phyloP scores from a whole-genome alignment of 768 basidiomycete genomes.

The Sporobolomyces phaffii region DNA sequence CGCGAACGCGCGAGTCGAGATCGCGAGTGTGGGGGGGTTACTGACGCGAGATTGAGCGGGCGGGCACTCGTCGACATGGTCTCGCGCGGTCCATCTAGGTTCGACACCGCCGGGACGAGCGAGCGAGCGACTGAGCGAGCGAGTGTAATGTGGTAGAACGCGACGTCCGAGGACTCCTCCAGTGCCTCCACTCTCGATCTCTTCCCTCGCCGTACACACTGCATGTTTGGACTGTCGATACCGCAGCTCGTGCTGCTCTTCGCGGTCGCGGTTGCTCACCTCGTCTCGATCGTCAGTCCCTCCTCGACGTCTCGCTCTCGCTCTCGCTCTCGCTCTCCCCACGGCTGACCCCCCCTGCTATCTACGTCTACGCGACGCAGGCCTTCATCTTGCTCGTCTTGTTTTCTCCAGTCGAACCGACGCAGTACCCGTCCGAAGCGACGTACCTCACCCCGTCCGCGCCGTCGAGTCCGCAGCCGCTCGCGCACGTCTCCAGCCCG shows the following conservation, averaged over 20 bases:
- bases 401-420: constrained; percentile 66
- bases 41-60: constrained; percentile 28
- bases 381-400: constrained; percentile 63
- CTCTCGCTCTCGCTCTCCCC: not conserved
- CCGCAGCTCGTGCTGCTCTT: not conserved
- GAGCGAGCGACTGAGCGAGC: too few relatives aligned
- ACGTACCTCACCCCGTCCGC: constrained; percentile 60
- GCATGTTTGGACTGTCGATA: not conserved
- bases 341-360: not conserved
- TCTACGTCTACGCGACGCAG: constrained; percentile 48
- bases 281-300: constrained; percentile 5
- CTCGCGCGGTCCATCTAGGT: not conserved
- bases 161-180: too few relatives aligned
- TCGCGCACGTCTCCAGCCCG: constrained; percentile 55
- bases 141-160: too few relatives aligned
- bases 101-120: too few relatives aligned
- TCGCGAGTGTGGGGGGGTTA: too few relatives aligned
- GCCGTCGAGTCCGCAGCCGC: constrained; percentile 53
- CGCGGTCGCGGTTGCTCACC: not conserved
- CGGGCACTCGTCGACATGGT: not conserved
- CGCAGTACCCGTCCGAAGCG: constrained; percentile 62
- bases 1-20: too few relatives aligned
- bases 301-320: not conserved
- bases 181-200: too few relatives aligned
- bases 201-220: too few relatives aligned